These are phyloP conservation scores for Aspergillus kassunensis DNA, from an alignment of 495 filamentous ascomycete genomes.

Conservation along the genomic window DNA sequence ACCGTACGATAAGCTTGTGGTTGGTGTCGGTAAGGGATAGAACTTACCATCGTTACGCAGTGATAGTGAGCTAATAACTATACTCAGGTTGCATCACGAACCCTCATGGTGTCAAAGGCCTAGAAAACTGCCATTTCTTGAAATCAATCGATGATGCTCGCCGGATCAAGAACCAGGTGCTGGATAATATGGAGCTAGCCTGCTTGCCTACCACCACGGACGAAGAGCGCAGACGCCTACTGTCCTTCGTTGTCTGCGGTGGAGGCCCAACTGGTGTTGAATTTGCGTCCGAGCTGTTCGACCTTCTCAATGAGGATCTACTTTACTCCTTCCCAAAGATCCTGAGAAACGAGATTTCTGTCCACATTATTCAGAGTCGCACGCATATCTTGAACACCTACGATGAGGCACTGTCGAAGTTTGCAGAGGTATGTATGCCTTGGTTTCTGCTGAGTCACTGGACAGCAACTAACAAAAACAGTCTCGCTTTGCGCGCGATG, in stretches of 20 bases:
- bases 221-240: slow-evolving; percentile 76
- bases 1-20: slow-evolving; percentile 97
- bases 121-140: slow-evolving; percentile 91
- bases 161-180: slow-evolving; percentile 80
- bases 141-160: slow-evolving; percentile 93
- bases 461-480: slow-evolving; percentile 21
- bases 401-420: slow-evolving; percentile 88
- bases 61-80: slow-evolving; percentile 13
- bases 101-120: slow-evolving; percentile 90
- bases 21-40: slow-evolving; percentile 68
- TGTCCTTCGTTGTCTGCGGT: slow-evolving; percentile 93
- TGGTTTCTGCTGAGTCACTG: not conserved
- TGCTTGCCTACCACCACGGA: slow-evolving; percentile 89
- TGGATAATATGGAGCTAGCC: slow-evolving; percentile 89
- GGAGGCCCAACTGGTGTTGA: slow-evolving; percentile 97
- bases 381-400: slow-evolving; percentile 97
- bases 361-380: slow-evolving; percentile 92
- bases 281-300: slow-evolving; percentile 93
- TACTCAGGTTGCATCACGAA: slow-evolving; percentile 78
- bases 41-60: not conserved
- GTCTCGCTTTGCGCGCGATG: slow-evolving; percentile 77
- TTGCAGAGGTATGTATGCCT: slow-evolving; percentile 72
- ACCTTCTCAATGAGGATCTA: slow-evolving; percentile 94
- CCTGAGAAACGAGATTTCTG: slow-evolving; percentile 92
- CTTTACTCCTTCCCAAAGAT: slow-evolving; percentile 79